Conservation (phyloP, 1,284 basidiomycete genomes). For the Rhodotorula sp. region DNA sequence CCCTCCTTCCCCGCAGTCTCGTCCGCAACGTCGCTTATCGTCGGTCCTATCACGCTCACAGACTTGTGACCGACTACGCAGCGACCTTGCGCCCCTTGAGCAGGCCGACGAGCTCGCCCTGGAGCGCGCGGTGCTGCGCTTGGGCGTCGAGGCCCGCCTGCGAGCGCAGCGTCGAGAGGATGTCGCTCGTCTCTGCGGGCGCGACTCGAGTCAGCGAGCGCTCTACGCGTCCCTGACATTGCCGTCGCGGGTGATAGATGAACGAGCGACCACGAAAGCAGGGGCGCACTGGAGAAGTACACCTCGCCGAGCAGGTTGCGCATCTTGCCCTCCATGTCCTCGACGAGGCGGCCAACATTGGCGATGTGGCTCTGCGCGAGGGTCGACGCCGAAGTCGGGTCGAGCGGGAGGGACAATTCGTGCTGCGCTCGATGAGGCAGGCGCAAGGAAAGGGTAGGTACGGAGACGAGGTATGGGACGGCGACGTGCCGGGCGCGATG, state of each 20-base stretch:
- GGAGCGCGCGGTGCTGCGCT: slow-evolving; percentile 76
- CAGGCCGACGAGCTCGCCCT: slow-evolving; percentile 85
- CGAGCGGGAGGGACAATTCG: slow-evolving; percentile 79
- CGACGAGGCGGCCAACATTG: slow-evolving; percentile 91
- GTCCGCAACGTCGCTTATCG: no score
- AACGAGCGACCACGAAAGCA: background rate
- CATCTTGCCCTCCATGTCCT: slow-evolving; percentile 99
- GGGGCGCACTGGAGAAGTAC: slow-evolving; percentile 63
- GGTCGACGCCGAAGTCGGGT: slow-evolving; percentile 51
- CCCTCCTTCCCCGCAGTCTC: no score
- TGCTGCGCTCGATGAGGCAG: slow-evolving; percentile 56
- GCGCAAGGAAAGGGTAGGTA: background rate
- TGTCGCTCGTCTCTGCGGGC: slow-evolving; percentile 82
- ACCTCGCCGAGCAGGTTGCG: slow-evolving; percentile 94
- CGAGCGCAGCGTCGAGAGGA: slow-evolving; percentile 86
- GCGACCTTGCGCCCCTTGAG: slow-evolving; percentile 43
- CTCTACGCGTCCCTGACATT: no score
- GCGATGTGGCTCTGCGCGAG: slow-evolving; percentile 79
- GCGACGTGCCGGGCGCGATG: no score
- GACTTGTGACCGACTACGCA: background rate
- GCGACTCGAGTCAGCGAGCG: background rate
- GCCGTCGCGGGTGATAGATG: no score
- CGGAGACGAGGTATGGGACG: background rate
- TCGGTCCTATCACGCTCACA: no score
- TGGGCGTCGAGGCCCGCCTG: slow-evolving; percentile 82